Conservation (phyloP, 192 early-diverging fungal genomes). For the Borealophlyctis nickersoniae region DNA sequence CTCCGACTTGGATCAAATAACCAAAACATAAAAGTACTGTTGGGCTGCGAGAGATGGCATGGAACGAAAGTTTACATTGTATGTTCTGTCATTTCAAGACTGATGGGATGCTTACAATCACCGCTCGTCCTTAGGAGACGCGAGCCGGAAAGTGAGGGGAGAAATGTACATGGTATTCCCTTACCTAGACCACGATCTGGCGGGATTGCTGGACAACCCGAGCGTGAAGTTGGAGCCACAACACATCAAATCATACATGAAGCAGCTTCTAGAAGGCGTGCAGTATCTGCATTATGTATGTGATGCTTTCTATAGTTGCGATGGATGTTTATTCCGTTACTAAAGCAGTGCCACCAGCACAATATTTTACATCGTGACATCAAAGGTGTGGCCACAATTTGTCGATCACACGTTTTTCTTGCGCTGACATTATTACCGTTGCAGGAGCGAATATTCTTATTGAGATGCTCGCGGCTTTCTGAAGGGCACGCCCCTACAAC, state of each 20-base stretch:
- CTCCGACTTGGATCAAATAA: too few species aligned
- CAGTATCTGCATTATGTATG: conserved; percentile 78
- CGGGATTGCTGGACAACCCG: conserved; percentile 88
- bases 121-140: conserved; percentile 30
- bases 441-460: conserved; percentile 90
- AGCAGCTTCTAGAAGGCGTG: conserved; percentile 90
- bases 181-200: conserved; percentile 97
- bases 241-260: conserved; percentile 90
- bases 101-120: conserved; percentile 61
- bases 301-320: not conserved
- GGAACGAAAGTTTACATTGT: not conserved
- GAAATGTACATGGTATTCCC: conserved; percentile 95
- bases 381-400: too few species aligned
- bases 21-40: conserved; percentile 68
- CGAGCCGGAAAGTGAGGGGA: conserved; percentile 32
- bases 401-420: too few species aligned
- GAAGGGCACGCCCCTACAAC: conserved; percentile 74
- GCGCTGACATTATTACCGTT: too few species aligned
- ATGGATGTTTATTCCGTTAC: not conserved
- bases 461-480: conserved; percentile 94
- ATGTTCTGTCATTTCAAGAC: not conserved
- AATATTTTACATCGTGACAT: conserved; percentile 63
- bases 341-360: conserved; percentile 32
- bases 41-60: conserved; percentile 40
- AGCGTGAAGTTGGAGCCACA: conserved; percentile 63